Conservation (phyloP, 2,329 filamentous ascomycete genomes). For the Tetracladium maxilliforme region DNA sequence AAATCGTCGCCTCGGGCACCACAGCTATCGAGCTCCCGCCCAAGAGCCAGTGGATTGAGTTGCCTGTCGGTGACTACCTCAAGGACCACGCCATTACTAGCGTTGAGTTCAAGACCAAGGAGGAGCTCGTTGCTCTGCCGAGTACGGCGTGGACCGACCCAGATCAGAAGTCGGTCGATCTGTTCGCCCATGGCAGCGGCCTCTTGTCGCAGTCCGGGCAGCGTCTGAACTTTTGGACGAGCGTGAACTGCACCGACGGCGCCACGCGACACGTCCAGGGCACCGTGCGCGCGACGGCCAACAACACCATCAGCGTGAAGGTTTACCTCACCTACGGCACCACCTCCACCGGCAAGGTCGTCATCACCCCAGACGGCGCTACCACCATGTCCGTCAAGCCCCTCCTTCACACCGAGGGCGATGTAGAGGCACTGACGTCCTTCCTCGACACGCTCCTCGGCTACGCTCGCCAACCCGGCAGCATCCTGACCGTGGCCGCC, state of each 20-base stretch:
- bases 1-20: slow-evolving; percentile 27
- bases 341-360: slow-evolving; percentile 27
- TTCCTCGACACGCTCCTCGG: slow-evolving; percentile 13
- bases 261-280: slow-evolving; percentile 24
- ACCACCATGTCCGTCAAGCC: slow-evolving; percentile 25
- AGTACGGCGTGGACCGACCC: no score
- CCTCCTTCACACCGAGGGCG: slow-evolving; percentile 10
- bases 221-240: slow-evolving; percentile 30
- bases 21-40: no score
- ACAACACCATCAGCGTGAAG: slow-evolving; percentile 27
- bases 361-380: slow-evolving; percentile 20
- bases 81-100: slow-evolving; percentile 36
- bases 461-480: slow-evolving; percentile 10
- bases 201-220: slow-evolving; percentile 28
- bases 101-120: slow-evolving; percentile 1
- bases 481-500: slow-evolving; percentile 7
- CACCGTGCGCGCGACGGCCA: slow-evolving; percentile 25
- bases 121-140: neutral
- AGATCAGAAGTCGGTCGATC: slow-evolving; percentile 8
- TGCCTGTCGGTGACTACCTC: slow-evolving; percentile 44
- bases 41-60: slow-evolving; percentile 36
- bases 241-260: slow-evolving; percentile 23
- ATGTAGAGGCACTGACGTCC: slow-evolving; percentile 12
- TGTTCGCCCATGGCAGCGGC: slow-evolving; percentile 20
- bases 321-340: slow-evolving; percentile 35